Evolutionary conservation across 177 flowering plant genomes (phyloP), one percentile per base, ranked within the genome.

Genomic region (Telopea speciosissima): DNA sequence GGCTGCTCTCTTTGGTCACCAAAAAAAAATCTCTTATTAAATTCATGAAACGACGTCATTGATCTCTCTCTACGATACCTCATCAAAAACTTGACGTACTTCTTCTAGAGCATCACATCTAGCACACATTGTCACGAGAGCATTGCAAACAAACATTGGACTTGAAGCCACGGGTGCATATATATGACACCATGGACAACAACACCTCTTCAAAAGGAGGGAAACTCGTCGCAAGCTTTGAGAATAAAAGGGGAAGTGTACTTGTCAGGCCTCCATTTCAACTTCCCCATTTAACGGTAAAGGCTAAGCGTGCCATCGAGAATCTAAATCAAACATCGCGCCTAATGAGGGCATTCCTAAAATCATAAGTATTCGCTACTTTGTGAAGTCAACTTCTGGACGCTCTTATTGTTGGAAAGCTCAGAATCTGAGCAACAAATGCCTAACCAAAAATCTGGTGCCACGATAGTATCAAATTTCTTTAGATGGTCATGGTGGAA

Each of bases 101-200:
- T 72, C 66, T 0, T 31, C 78, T 65, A 71, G 28, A 22, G 68
- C 77, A 0, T 85, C 83, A 68, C 85, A 80, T 9, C 76, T 52
- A 3, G 80, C 78, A 22, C 80, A 84, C 87, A 84, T 82, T 1
- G 80, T 70, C 24, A 82, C 78, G 63, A 76, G 56, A 2, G 81
- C 79, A 63, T 82, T 84, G 31, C 79, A 72, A 42, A 82, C 83
- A 70, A 79, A 84, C 82, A 71, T 84, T 82, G 21, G 70, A 74
- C 14, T 76, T 76, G 54, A 71, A 78, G 73, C 87, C 87, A 54
- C 40, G 19, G 0, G 7, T 28, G 12, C 62, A 64, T 2, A 76
- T 77, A n/a, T n/a, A n/a, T n/a, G 17, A 71, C 67, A 17, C 66
- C 73, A 63, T 84, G 85, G 22, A 84, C 26, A 8, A 61, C 71